Evolutionary conservation across 768 basidiomycete species (phyloP), one percentile per base, ranked within the genome.

Genomic region (Leccinellum luteum): DNA sequence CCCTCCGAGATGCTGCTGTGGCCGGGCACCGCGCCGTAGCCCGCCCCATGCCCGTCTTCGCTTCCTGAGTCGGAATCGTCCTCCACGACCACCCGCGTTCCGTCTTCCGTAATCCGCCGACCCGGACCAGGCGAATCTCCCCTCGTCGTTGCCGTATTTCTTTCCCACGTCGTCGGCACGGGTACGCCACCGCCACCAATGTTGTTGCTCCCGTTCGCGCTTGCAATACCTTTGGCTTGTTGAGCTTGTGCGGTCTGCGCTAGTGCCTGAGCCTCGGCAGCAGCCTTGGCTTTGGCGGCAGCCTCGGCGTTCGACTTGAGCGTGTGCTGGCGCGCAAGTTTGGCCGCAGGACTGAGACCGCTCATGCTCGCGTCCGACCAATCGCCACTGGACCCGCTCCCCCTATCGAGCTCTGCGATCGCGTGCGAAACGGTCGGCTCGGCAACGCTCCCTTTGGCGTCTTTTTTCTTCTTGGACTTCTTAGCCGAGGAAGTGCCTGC

Each of bases 291-390:
- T 32, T 72, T 75, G 1, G 76, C 78, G 15, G 78, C 80, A 3
- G 77, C 79, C 48, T 76, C 75, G 4, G 82, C 83, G 62, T 90
- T 92, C 55, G 82, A 90, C 77, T 89, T 92, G 59, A 97, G 83
- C 5, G 94, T 97, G 71, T 96, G 94, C 70, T 94, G 92, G 43
- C 94, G 71, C 1, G 92, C 94, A 12, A 96, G 80, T 70, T 89
- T 87, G 3, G 94, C 94, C 15, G 94, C 94, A 7, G 94, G 94
- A 65, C 89, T 90, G 23, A 96, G 74, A 8, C 93, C 94, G 51
- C 81, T 84, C 76, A 92, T 73, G 56, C 80, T 74, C 5, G 78
- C 70, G 60, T 74, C 75, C 49, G 76, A 82, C 85, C 89, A 89
- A 64, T 90, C 89, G 31, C 69, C 55, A 19, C 49, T 9, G 14